These are phyloP conservation scores for Boletus nobilissimus DNA, from an alignment of 1,284 basidiomycete genomes.

Conservation along the genomic window DNA sequence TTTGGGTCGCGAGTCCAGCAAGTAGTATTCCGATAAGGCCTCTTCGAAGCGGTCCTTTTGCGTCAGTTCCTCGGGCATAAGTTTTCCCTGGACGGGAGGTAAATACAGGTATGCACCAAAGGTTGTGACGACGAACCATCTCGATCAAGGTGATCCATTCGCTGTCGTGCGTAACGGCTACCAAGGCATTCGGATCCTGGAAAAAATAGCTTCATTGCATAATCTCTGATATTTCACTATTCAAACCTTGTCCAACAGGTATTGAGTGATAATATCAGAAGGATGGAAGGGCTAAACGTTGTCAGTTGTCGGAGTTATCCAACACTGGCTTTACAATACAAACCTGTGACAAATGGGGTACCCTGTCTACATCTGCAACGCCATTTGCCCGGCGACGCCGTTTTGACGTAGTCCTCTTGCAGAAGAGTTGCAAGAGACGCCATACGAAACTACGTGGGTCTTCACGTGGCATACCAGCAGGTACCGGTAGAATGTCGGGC, in stretches of 20 bases:
- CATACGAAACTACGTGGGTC: neutral
- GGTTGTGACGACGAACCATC: neutral
- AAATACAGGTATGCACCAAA: neutral
- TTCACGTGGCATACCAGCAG: neutral
- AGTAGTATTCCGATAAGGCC: slow-evolving; percentile 2
- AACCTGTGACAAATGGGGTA: slow-evolving; percentile 3
- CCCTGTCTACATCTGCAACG: neutral
- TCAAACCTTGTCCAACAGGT: slow-evolving; percentile 21
- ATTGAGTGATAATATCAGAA: slow-evolving; percentile 18
- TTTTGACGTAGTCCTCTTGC: neutral
- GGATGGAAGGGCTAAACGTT: slow-evolving; percentile 25
- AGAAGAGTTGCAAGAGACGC: neutral
- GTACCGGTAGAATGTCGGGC: neutral
- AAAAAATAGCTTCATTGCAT: neutral
- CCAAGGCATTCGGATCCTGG: neutral
- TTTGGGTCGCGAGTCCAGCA: neutral
- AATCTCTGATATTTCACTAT: neutral
- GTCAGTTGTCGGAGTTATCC: neutral
- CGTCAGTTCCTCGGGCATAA: neutral
- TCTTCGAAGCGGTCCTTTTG: neutral
- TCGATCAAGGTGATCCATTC: slow-evolving; percentile 18
- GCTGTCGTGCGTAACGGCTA: slow-evolving; percentile 15
- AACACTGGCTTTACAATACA: neutral
- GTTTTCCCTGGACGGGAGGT: neutral
- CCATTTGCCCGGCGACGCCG: neutral